Evolutionary conservation across 108 stramenopile species (phyloP), one percentile per base, ranked within the genome.

Genomic region (Discostella stelligeroides): DNA sequence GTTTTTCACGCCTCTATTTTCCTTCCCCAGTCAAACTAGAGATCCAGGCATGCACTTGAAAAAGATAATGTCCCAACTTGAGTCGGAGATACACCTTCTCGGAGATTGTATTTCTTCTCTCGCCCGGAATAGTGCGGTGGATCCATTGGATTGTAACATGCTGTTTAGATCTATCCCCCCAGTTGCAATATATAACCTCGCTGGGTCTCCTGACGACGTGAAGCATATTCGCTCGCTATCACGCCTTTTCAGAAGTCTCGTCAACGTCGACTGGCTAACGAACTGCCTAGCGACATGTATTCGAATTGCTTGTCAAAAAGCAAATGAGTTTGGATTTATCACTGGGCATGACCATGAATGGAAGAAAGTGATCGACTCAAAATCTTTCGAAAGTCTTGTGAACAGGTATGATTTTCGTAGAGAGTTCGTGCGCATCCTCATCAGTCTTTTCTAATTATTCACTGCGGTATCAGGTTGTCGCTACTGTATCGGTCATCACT

Each of bases 301-400:
- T 56, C 80, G 84, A 39, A 82, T 85, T 21, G 87, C 84, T 17
- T 73, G 60, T 51, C 86, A 86, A 54, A 68, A 82, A 15, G 73
- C 69, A 40, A 66, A 79, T 48, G 90, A 91, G 23, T 54, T 59
- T 29, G 84, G 82, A 21, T 38, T 71, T n/a, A 75, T 75, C 9
- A 81, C 82, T 73, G 80, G 86, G 51, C 57, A 60, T 18, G 91
- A 88, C 62, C 60, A 79, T 14, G 88, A 88, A 60, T 91, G 88
- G 89, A 85, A 86, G 62, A 89, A 83, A 39, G 85, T 73, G 48
- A 50, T 95, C 13, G 67, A 89, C 40, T 82, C 86, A 15, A 27
- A 73, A 27, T 63, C 70, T 0, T 92, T 92, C 62, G 63, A 66
- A 63, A 59, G 74, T 6, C 30, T 88, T 14, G 46, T 95, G 7